A percentile compares a stretch with the other conserved stretches of the same genome.
These are phyloP conservation scores for Ricinus communis DNA, from an alignment of 345 rosid species.

Conservation along the genomic window DNA sequence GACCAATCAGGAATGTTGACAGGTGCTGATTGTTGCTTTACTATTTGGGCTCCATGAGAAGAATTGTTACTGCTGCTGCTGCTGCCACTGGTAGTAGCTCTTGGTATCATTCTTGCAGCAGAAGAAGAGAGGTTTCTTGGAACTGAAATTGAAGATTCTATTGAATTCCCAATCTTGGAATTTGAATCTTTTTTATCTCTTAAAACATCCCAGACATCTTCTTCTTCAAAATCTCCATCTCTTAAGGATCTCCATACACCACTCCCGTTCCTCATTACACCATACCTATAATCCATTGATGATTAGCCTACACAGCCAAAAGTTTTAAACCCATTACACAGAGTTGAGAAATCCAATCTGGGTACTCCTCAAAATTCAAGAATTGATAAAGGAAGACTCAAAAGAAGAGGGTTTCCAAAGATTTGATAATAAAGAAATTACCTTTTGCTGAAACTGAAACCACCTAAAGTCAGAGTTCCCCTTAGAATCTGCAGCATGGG, in stretches of 20 bases:
- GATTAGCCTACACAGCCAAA: slow-evolving; percentile 5
- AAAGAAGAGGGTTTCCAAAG: background rate
- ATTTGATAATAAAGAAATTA: slow-evolving; percentile 15
- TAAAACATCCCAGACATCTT: slow-evolving; percentile 44
- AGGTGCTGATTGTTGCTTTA: slow-evolving; percentile 66
- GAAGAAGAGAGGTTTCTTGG: slow-evolving; percentile 38
- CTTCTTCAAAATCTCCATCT: slow-evolving; percentile 44
- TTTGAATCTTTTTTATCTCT: slow-evolving; percentile 33
- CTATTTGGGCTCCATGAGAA: slow-evolving; percentile 26
- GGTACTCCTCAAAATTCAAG: slow-evolving; percentile 8
- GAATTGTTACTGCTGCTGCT: slow-evolving; percentile 18
- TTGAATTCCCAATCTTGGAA: slow-evolving; percentile 12
- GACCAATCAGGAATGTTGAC: slow-evolving; percentile 78
- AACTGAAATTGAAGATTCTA: slow-evolving; percentile 28
- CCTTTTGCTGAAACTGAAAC: slow-evolving; percentile 24
- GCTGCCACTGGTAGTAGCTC: slow-evolving; percentile 14
- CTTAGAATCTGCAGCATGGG: slow-evolving; percentile 36
- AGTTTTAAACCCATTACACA: background rate
- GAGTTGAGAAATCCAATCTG: slow-evolving; percentile 5
- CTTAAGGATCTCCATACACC: slow-evolving; percentile 37
- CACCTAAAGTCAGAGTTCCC: slow-evolving; percentile 5
- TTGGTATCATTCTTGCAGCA: slow-evolving; percentile 58
- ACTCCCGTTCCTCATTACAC: slow-evolving; percentile 16
- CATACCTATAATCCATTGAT: slow-evolving; percentile 29
- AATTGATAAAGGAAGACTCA: background rate